Evolutionary conservation across 2,329 filamentous ascomycete genomes (phyloP), one percentile per base, ranked within the genome.

Genomic region (Ceratocystis lukuohia): DNA sequence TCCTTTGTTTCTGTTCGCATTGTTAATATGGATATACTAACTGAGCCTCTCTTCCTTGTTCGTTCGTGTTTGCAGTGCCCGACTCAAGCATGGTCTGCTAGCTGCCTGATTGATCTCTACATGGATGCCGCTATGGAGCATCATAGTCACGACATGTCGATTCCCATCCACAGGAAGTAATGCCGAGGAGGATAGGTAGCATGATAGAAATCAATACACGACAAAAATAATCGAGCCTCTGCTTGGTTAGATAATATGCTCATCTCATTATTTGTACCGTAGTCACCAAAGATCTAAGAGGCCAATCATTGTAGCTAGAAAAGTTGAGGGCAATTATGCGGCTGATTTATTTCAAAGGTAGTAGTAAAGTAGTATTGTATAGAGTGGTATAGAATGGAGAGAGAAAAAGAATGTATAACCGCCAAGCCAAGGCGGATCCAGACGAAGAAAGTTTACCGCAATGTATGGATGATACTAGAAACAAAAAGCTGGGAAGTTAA

Each of bases 61-160:
- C 1, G 8, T 37, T 30, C 44, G 17, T 7, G n/a, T 25, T 50
- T 63, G 15, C 73, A 94, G 86, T 94, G 88, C 65, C 94, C 94
- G 30, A 96, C 94, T 0, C 94, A 99, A 76, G 88, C 94, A 65
- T 99, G 94, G 94, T 96, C 91, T 65, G 89, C 94, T 37, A 88
- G 90, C 25, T 97, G 94, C 75, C 80, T 99, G 73, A 89, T 99
- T 72, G 94, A 99, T 77, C 77, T 99, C 70, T 99, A 96, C 78
- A 92, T 96, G 80, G 94, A 99, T 75, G 93, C 91, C 20, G 80
- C 82, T 30, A 82, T 82, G 70, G 80, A 80, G 71, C 79, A 82
- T 70, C 74, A 70, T 33, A 65, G 67, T 61, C 20, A 64, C 22
- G 48, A 30, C 6, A 33, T 48, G 4, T 20, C 61, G 17, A 20